Evolutionary conservation across 1,284 basidiomycete genomes (phyloP).

Genomic region (Testicularia cyperi): DNA sequence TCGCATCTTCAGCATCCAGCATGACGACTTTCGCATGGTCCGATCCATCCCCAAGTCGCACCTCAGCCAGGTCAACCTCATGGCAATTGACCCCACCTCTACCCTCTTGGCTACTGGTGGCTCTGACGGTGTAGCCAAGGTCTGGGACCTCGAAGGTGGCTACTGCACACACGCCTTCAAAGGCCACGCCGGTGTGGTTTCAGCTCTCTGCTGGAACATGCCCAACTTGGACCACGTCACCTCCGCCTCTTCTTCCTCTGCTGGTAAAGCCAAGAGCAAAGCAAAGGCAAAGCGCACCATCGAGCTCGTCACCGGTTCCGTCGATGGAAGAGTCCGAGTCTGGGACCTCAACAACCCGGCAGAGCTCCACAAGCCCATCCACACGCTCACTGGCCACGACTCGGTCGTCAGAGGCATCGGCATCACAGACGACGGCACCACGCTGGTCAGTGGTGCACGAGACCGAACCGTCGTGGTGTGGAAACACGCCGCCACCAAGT

Average conservation of each 20-base stretch:
- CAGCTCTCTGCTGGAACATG: slow-evolving; percentile 83
- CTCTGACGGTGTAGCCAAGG: slow-evolving; percentile 92
- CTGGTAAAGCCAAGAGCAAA: slow-evolving; percentile 10
- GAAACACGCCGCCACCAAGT: slow-evolving; percentile 8
- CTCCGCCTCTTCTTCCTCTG: neutral
- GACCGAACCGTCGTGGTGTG: slow-evolving; percentile 53
- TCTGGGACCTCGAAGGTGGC: slow-evolving; percentile 86
- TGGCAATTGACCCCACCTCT: slow-evolving; percentile 76
- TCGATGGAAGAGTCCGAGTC: slow-evolving; percentile 61
- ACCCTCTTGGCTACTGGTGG: slow-evolving; percentile 91
- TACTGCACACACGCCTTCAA: slow-evolving; percentile 93
- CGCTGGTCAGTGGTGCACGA: slow-evolving; percentile 43
- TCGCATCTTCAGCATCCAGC: slow-evolving; percentile 62
- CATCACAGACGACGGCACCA: slow-evolving; percentile 39
- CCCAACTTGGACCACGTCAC: slow-evolving; percentile 64
- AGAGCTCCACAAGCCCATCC: slow-evolving; percentile 36
- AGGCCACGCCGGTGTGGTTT: slow-evolving; percentile 86
- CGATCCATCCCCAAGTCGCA: slow-evolving; percentile 81
- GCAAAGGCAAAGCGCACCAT: slow-evolving; percentile 63
- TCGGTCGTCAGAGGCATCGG: slow-evolving; percentile 55
- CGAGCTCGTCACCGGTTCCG: slow-evolving; percentile 83
- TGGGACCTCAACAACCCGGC: slow-evolving; percentile 53
- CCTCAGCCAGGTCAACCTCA: slow-evolving; percentile 85
- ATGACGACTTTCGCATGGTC: slow-evolving; percentile 60
- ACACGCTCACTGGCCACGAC: slow-evolving; percentile 46